Percentiles rank a stretch among this genome's conserved stretches.
These are phyloP conservation scores for Chaetoceros muelleri DNA, from an alignment of 108 stramenopile species.

Conservation along the genomic window DNA sequence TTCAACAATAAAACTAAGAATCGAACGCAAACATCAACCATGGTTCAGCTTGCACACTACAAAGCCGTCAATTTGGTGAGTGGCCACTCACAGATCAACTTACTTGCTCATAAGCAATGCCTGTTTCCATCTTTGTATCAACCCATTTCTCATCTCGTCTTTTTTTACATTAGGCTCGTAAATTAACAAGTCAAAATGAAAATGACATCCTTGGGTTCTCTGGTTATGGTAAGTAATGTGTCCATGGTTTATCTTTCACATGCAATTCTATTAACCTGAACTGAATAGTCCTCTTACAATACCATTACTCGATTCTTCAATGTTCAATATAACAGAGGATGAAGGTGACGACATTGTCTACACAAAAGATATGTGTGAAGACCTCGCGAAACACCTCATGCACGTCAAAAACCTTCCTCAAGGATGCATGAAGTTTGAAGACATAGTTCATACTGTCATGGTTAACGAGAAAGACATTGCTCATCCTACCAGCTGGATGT, in stretches of 20 bases:
- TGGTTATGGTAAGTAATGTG: background rate
- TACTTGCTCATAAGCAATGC: too few species aligned
- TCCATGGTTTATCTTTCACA: background rate
- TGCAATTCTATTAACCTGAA: background rate
- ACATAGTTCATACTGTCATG: background rate
- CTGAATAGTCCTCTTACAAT: background rate
- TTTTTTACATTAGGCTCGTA: too few species aligned
- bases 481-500: background rate
- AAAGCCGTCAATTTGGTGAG: conserved; percentile 15
- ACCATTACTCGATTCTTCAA: background rate
- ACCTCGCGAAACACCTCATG: background rate
- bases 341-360: background rate
- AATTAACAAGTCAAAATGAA: background rate
- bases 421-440: background rate
- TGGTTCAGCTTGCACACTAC: conserved; percentile 20
- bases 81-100: too few species aligned
- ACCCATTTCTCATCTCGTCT: too few species aligned
- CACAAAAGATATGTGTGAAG: background rate
- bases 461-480: background rate
- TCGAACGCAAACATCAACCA: background rate
- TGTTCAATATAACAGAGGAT: conserved; percentile 1
- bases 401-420: background rate
- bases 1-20: too few species aligned
- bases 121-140: too few species aligned
- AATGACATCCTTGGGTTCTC: background rate